Conservation (phyloP, 495 filamentous ascomycete genomes). For the Aspergillus coremiiformis region DNA sequence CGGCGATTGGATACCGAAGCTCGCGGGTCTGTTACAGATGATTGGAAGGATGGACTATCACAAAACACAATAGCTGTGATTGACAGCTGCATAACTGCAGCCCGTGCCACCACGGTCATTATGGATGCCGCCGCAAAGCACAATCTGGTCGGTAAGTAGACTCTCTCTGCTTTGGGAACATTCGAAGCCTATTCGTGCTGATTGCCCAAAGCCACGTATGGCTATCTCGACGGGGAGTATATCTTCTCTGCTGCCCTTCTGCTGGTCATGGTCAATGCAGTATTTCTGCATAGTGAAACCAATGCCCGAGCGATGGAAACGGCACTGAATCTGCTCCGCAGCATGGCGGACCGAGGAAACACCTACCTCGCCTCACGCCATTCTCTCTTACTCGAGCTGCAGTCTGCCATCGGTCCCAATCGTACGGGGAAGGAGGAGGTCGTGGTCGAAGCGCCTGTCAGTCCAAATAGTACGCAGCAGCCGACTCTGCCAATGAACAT, state of each 20-base stretch:
- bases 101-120: constrained; percentile 39
- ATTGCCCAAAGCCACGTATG: constrained; percentile 35
- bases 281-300: constrained; percentile 34
- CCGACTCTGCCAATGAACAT: constrained; percentile 2
- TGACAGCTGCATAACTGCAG: constrained; percentile 41
- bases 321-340: constrained; percentile 33
- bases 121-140: constrained; percentile 40
- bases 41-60: constrained; percentile 38
- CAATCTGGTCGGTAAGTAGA: constrained; percentile 34
- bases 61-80: constrained; percentile 39
- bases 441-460: constrained; percentile 2
- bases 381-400: constrained; percentile 31
- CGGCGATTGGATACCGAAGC: constrained; percentile 29
- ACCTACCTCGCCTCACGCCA: constrained; percentile 37
- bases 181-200: not conserved
- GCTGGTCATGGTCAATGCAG: constrained; percentile 44
- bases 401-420: constrained; percentile 23
- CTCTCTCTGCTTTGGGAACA: not conserved
- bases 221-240: constrained; percentile 45
- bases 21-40: constrained; percentile 15
- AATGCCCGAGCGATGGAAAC: constrained; percentile 37
- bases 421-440: not conserved
- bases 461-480: constrained; percentile 15
- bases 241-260: constrained; percentile 42
- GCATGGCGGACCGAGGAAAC: constrained; percentile 44